Base-by-base conservation (phyloP, 2,329 filamentous ascomycete species). In the Cladophialophora immunda region DNA sequence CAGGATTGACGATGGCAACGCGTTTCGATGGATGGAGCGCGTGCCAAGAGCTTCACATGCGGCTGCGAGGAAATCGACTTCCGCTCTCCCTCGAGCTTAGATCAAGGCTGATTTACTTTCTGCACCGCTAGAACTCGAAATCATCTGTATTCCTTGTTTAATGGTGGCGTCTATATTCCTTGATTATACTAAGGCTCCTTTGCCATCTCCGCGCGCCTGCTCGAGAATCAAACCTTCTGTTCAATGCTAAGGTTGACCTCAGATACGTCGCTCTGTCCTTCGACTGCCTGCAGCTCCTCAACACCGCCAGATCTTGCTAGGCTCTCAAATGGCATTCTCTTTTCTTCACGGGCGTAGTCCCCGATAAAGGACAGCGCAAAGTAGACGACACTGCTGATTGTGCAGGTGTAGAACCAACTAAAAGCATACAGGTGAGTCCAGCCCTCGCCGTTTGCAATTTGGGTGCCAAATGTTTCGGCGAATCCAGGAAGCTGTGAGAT, bases 321-420 rank as follows among this genome's bases (percentile, higher is more conserved):
- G 45, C 45, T 58, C 65, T 68, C 66, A 32, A 68, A 68, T 11
- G 52, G 11, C 66, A 68, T 64, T 5, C 22, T 15, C 15, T n/a
- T 59, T 32, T 68, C 66, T 55, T 68, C 55, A 17, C 29, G 27
- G 9, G 58, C 58, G 38, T 57, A 65, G 15, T 66, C 34, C 17
- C 63, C 66, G 7, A 65, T 19, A n/a, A 63, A 58, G 5, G 34
- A 64, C 52, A 69, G 25, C 5, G 56, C 32, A 22, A 41, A 69
- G 53, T 69, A 69, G 4, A 69, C 19, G 19, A 69, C 59, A 27
- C 67, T 66, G 60, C 64, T 69, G 64, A 66, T 32, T 2, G 60
- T 69, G 52, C 64, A 68, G 19, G 36, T 58, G 38, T 52, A 64
- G 27, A 68, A 50, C 67, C 67, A 68, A 29, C 67, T 56, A 22